phyloP scores from a whole-genome alignment of 2,329 filamentous ascomycete genomes.

The Coniochaeta sp. region DNA sequence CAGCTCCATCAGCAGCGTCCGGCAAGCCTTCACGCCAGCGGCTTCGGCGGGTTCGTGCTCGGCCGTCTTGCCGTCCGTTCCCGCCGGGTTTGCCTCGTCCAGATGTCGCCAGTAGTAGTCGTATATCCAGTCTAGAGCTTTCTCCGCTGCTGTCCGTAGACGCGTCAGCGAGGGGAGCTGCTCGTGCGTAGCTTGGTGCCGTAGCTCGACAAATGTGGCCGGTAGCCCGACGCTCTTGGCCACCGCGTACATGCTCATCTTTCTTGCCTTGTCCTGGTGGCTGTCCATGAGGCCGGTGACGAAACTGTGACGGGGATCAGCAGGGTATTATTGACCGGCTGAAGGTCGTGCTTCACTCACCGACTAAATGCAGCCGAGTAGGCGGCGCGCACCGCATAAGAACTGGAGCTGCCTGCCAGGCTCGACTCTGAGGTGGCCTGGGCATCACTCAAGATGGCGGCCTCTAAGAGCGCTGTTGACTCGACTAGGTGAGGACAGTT shows the following conservation, averaged over 20 bases:
- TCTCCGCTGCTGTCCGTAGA: slow-evolving; percentile 59
- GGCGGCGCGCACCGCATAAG: slow-evolving; percentile 56
- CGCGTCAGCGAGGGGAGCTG: slow-evolving; percentile 71
- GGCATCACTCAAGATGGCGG: slow-evolving; percentile 60
- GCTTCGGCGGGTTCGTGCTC: slow-evolving; percentile 3
- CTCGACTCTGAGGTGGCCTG: neutral
- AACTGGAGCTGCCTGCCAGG: slow-evolving; percentile 3
- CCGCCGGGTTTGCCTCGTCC: neutral
- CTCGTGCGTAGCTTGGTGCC: slow-evolving; percentile 87
- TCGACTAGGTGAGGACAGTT: slow-evolving; percentile 74
- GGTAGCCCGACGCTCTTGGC: slow-evolving; percentile 63
- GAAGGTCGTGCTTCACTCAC: slow-evolving; percentile 26
- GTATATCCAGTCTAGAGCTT: slow-evolving; percentile 81
- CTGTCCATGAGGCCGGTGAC: slow-evolving; percentile 74
- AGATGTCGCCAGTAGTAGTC: slow-evolving; percentile 71
- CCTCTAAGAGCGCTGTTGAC: slow-evolving; percentile 65
- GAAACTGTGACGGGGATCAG: slow-evolving; percentile 32
- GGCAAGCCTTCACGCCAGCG: slow-evolving; percentile 14
- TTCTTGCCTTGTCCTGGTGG: slow-evolving; percentile 59
- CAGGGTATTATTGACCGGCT: neutral
- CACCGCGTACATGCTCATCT: slow-evolving; percentile 65
- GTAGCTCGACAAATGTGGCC: slow-evolving; percentile 76
- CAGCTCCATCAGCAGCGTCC: slow-evolving; percentile 23
- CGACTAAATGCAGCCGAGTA: slow-evolving; percentile 71
- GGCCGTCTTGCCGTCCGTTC: neutral